Conservation (phyloP, 495 filamentous ascomycete genomes). For the Lophiostoma macrostomum region DNA sequence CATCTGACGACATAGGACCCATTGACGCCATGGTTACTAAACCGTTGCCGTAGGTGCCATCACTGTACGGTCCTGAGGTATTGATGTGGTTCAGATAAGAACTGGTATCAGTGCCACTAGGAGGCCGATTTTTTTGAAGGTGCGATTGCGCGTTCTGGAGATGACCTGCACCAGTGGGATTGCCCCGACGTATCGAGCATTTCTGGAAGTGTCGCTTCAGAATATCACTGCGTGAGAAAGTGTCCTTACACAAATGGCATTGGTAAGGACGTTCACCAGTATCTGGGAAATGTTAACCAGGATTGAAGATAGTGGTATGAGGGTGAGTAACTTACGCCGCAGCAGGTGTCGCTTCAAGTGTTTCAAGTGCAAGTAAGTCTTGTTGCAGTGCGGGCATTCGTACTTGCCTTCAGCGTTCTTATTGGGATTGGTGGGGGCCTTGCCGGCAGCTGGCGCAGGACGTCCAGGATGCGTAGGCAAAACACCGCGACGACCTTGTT, state of each 20-base stretch:
- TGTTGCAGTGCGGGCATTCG: constrained; percentile 93
- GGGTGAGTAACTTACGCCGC: constrained; percentile 68
- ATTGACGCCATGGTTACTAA: constrained; percentile 17
- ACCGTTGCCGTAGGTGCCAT: constrained; percentile 24
- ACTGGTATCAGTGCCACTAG: constrained; percentile 19
- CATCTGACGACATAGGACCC: constrained; percentile 13
- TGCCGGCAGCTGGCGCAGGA: constrained; percentile 65
- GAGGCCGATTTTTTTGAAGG: constrained; percentile 58
- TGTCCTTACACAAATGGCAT: constrained; percentile 94
- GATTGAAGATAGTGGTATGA: constrained; percentile 23
- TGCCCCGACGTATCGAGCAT: constrained; percentile 90
- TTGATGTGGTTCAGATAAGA: constrained; percentile 24
- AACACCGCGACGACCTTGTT: constrained; percentile 84
- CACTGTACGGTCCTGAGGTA: constrained; percentile 20
- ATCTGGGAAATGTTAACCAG: constrained; percentile 51
- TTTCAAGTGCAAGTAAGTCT: constrained; percentile 96
- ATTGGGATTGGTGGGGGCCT: constrained; percentile 74
- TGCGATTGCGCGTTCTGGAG: constrained; percentile 87
- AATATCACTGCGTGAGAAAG: constrained; percentile 97
- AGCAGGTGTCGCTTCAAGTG: constrained; percentile 94
- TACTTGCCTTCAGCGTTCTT: constrained; percentile 97
- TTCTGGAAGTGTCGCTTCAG: constrained; percentile 98
- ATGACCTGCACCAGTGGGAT: constrained; percentile 88
- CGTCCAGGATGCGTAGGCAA: constrained; percentile 85
- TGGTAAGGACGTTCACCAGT: constrained; percentile 96